Percentiles rank a stretch among this genome's conserved stretches.
phyloP scores from a whole-genome alignment of 2,329 filamentous ascomycete species.

The Sphaerulina vaccinii region DNA sequence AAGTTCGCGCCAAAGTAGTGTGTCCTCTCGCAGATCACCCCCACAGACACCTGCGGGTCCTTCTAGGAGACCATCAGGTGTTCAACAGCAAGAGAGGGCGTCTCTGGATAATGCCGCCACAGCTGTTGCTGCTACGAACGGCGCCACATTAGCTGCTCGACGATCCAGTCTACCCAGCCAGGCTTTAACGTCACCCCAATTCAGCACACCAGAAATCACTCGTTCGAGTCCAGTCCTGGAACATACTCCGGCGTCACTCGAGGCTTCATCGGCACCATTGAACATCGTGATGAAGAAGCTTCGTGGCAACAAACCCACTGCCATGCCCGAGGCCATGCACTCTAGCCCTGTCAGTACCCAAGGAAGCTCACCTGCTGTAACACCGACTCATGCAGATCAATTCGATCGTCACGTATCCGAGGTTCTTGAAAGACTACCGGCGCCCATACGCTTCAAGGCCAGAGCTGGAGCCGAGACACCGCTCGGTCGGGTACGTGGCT shows the following conservation, averaged over 20 bases:
- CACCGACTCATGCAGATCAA: slow-evolving; percentile 39
- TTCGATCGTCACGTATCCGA: slow-evolving; percentile 54
- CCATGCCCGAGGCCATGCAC: slow-evolving; percentile 10
- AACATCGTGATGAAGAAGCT: slow-evolving; percentile 46
- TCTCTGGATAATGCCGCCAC: background rate
- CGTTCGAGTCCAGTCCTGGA: slow-evolving; percentile 3
- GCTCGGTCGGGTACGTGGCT: slow-evolving; percentile 21
- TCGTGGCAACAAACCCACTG: slow-evolving; percentile 24
- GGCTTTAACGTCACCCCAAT: background rate
- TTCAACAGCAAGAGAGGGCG: background rate
- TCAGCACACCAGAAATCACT: background rate
- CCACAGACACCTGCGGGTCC: slow-evolving; percentile 14
- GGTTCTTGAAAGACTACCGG: slow-evolving; percentile 42
- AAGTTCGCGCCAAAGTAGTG: slow-evolving; percentile 20
- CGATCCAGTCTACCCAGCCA: slow-evolving; percentile 15
- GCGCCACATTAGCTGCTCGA: background rate
- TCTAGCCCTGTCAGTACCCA: background rate
- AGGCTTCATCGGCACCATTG: slow-evolving; percentile 38
- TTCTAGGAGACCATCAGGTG: background rate
- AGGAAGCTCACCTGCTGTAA: background rate
- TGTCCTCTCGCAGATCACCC: slow-evolving; percentile 18
- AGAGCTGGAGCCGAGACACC: slow-evolving; percentile 48
- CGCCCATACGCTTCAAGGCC: slow-evolving; percentile 70
- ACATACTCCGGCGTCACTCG: slow-evolving; percentile 10
- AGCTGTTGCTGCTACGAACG: slow-evolving; percentile 5